Evolutionary conservation across 2,329 filamentous ascomycete genomes (phyloP).

Genomic region (Penicillium sp.): DNA sequence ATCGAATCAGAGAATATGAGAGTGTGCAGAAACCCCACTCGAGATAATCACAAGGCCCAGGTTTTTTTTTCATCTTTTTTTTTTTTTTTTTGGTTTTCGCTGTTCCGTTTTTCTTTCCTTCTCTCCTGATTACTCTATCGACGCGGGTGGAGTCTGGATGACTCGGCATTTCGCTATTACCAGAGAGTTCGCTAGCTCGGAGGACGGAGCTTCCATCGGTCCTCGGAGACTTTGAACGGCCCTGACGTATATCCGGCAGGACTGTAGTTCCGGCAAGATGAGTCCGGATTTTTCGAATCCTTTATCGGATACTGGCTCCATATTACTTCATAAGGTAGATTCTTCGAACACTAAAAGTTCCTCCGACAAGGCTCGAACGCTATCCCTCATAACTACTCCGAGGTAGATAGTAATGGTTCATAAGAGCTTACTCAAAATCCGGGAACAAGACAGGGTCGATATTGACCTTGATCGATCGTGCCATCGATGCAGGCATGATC

Average conservation of each 20-base stretch:
- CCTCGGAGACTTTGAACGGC: conserved; percentile 16
- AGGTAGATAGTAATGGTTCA: background rate
- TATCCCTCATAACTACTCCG: no score
- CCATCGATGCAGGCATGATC: background rate
- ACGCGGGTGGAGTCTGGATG: conserved; percentile 8
- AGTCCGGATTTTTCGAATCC: background rate
- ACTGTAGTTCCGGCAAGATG: conserved; percentile 15
- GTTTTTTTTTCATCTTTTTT: conserved; percentile 7
- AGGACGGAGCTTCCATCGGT: conserved; percentile 21
- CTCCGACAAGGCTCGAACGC: no score
- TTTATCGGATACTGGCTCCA: background rate
- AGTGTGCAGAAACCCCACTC: conserved; percentile 11
- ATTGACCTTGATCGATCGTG: background rate
- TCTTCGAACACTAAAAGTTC: background rate
- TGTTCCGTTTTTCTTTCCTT: conserved; percentile 4
- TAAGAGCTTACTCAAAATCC: background rate
- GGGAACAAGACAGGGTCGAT: background rate
- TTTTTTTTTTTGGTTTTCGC: conserved; percentile 7
- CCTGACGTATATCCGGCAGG: conserved; percentile 24
- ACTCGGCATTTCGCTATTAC: conserved; percentile 19
- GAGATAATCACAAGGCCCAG: conserved; percentile 17
- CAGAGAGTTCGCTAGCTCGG: conserved; percentile 13
- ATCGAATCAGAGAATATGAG: conserved; percentile 18
- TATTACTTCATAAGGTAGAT: background rate
- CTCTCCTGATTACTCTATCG: conserved; percentile 13